A percentile compares a stretch with the other conserved stretches of the same genome.
Evolutionary conservation across 208 protist species (phyloP).

Genomic region (Trypanosoma mega): DNA sequence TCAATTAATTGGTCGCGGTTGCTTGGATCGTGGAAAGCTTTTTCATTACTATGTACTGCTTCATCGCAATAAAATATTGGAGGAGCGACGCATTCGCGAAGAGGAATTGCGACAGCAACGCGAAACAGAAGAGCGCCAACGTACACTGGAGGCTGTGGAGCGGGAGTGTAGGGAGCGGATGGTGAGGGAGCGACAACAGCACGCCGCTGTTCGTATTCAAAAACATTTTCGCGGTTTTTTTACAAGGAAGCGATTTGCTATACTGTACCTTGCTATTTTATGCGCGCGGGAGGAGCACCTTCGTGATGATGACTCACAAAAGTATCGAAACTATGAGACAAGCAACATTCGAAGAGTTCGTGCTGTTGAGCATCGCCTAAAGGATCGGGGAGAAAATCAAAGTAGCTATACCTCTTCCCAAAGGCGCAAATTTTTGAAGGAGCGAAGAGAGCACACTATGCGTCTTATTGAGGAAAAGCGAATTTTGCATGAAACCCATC

Average conservation of each 20-base stretch:
- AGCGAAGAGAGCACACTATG: conserved; percentile 19
- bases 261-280: conserved; percentile 17
- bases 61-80: conserved; percentile 25
- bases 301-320: conserved; percentile 16
- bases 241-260: conserved; percentile 9
- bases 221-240: conserved; percentile 20
- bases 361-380: not conserved
- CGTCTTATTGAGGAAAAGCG: conserved; percentile 1
- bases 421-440: conserved; percentile 9
- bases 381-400: not conserved
- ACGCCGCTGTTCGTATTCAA: conserved; percentile 25
- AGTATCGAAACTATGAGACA: conserved; percentile 16
- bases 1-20: conserved; percentile 21
- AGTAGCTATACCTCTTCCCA: not conserved
- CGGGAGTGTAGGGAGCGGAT: conserved; percentile 5
- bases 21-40: conserved; percentile 7
- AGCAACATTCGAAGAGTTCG: conserved; percentile 4
- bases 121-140: conserved; percentile 24
- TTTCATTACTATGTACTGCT: conserved; percentile 19
- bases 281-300: conserved; percentile 17
- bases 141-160: conserved; percentile 7
- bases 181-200: conserved; percentile 5
- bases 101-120: conserved; percentile 2
- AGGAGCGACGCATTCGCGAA: conserved; percentile 23
- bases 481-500: not conserved